Conservation (phyloP, 208 protist genomes). For the Phytomonas sp. region DNA sequence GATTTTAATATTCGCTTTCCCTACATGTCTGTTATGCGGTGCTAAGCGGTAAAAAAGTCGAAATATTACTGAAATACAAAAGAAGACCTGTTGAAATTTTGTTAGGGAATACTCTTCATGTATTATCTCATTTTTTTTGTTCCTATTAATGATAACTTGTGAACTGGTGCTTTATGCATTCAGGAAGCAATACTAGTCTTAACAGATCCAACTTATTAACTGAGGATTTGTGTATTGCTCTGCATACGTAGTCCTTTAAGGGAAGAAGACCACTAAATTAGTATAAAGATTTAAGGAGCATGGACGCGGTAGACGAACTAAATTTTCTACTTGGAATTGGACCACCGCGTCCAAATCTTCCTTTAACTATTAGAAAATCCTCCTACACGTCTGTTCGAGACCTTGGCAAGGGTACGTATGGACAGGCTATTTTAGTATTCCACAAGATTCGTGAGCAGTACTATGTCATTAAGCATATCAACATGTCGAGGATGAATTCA, state of each 20-base stretch:
- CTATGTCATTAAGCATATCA: conserved; percentile 83
- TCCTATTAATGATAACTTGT: neutral
- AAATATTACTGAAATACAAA: neutral
- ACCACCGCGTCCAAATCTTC: conserved; percentile 53
- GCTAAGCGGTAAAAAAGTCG: neutral
- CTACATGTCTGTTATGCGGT: neutral
- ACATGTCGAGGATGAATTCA: conserved; percentile 63
- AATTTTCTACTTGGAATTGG: conserved; percentile 83
- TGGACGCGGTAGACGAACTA: conserved; percentile 83
- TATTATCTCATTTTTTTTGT: conserved; percentile 3
- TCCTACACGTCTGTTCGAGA: conserved; percentile 53
- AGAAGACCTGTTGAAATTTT: neutral
- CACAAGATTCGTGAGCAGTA: conserved; percentile 38
- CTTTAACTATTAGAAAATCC: conserved; percentile 55
- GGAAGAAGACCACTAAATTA: neutral
- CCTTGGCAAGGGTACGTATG: conserved; percentile 85
- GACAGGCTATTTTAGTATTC: conserved; percentile 74
- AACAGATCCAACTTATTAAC: neutral
- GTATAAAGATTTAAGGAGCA: conserved; percentile 11
- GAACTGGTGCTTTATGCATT: neutral
- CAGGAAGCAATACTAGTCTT: neutral
- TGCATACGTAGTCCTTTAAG: neutral
- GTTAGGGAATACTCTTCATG: neutral
- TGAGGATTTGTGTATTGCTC: neutral
- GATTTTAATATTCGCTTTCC: neutral